Evolutionary conservation across 306 rosid species (phyloP).

Genomic region (Amphicarpaea edgeworthii): DNA sequence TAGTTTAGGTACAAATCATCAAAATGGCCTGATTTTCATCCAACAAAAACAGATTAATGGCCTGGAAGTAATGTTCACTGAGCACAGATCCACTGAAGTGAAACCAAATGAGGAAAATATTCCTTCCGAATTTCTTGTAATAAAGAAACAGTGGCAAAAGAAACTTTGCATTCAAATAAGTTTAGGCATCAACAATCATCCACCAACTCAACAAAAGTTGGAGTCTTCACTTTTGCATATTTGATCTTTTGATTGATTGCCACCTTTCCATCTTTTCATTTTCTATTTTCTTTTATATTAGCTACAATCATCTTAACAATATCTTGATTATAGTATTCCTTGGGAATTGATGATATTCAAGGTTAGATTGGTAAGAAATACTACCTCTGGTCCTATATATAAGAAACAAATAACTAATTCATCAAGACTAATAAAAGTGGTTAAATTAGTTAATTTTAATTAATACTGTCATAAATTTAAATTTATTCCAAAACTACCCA

Average conservation of each 20-base stretch:
- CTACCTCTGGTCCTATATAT: no score
- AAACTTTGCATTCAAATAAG: neutral
- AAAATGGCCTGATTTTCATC: neutral
- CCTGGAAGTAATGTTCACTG: neutral
- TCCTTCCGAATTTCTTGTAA: neutral
- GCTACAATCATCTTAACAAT: neutral
- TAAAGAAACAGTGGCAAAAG: slow-evolving; percentile 1
- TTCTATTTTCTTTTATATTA: neutral
- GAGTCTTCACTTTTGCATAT: neutral
- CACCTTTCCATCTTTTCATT: neutral
- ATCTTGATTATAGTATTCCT: neutral
- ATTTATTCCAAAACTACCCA: no score
- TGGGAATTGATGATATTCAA: slow-evolving; percentile 16
- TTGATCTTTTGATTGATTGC: neutral
- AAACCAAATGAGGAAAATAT: slow-evolving; percentile 9
- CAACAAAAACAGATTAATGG: neutral
- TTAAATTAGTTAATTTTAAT: no score
- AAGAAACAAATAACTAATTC: no score
- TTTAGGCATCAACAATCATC: neutral
- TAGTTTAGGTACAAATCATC: slow-evolving; percentile 19
- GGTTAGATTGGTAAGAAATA: slow-evolving; percentile 6
- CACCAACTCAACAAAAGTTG: neutral
- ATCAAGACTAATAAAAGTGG: no score
- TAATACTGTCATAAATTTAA: no score
- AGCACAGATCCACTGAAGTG: slow-evolving; percentile 18